Conservation (phyloP, 768 basidiomycete species). For the Psilocybe cubensis region DNA sequence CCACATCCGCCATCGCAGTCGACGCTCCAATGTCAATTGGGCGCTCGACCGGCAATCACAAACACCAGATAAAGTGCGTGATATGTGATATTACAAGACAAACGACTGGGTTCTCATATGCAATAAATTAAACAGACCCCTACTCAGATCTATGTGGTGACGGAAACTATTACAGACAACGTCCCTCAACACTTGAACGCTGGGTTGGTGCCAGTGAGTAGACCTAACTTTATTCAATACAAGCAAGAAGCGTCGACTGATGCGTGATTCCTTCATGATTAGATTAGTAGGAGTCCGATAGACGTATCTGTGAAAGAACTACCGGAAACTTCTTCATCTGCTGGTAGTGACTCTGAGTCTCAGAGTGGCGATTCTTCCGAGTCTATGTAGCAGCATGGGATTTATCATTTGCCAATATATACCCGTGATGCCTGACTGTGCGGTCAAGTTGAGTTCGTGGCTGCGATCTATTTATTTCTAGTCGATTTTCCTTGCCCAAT, state of each 20-base stretch:
- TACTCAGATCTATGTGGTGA: conserved; percentile 32
- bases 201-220: neutral
- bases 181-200: conserved; percentile 19
- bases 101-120: neutral
- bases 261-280: too few relatives aligned
- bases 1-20: neutral
- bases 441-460: too few relatives aligned
- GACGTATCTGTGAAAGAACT: neutral
- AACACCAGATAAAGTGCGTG: neutral
- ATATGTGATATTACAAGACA: too few relatives aligned
- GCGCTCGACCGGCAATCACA: conserved; percentile 7
- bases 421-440: too few relatives aligned
- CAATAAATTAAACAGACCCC: conserved; percentile 10
- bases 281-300: too few relatives aligned
- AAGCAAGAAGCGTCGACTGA: neutral
- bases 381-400: neutral
- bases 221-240: neutral
- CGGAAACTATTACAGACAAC: conserved; percentile 31
- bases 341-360: neutral
- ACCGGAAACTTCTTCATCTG: neutral
- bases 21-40: conserved; percentile 2
- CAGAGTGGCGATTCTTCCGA: neutral
- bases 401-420: too few relatives aligned
- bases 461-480: too few relatives aligned
- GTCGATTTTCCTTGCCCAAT: too few relatives aligned